A percentile compares a stretch with the other conserved stretches of the same genome.
phyloP scores from a whole-genome alignment of 1,139 yeast species.

The Debaryomyces udenii region DNA sequence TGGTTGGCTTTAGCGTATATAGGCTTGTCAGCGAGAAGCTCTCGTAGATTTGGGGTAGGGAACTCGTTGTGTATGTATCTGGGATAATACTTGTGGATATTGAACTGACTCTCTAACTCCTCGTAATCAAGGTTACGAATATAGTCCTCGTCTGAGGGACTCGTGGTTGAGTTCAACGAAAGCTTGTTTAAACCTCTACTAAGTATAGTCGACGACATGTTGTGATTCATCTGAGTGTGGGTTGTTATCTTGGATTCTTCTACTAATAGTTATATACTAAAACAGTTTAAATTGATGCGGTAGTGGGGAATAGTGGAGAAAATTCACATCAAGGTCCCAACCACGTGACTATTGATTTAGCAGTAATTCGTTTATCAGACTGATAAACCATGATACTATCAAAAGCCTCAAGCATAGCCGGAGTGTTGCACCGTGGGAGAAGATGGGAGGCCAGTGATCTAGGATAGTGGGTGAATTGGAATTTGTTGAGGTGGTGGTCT shows the following conservation, averaged over 20 bases:
- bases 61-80: constrained; percentile 42
- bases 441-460: constrained; percentile 21
- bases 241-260: not conserved
- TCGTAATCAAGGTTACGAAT: constrained; percentile 38
- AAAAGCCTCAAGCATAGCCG: constrained; percentile 21
- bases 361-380: constrained; percentile 19
- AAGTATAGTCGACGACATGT: constrained; percentile 15
- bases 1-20: constrained; percentile 46
- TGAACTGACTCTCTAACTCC: constrained; percentile 36
- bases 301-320: constrained; percentile 9
- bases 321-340: not conserved
- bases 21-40: constrained; percentile 42
- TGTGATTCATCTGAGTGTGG: not conserved
- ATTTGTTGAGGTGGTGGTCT: constrained; percentile 34
- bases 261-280: constrained; percentile 6
- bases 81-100: constrained; percentile 46
- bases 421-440: constrained; percentile 32
- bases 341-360: constrained; percentile 15
- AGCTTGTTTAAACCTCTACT: constrained; percentile 18
- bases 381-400: constrained; percentile 30
- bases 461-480: constrained; percentile 25
- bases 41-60: constrained; percentile 41
- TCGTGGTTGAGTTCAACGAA: constrained; percentile 11
- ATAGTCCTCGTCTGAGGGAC: constrained; percentile 18
- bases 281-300: constrained; percentile 8